Evolutionary conservation across 1,139 yeast species (phyloP), one percentile per base, ranked within the genome.

Genomic region (Diutina pseudorugosa): DNA sequence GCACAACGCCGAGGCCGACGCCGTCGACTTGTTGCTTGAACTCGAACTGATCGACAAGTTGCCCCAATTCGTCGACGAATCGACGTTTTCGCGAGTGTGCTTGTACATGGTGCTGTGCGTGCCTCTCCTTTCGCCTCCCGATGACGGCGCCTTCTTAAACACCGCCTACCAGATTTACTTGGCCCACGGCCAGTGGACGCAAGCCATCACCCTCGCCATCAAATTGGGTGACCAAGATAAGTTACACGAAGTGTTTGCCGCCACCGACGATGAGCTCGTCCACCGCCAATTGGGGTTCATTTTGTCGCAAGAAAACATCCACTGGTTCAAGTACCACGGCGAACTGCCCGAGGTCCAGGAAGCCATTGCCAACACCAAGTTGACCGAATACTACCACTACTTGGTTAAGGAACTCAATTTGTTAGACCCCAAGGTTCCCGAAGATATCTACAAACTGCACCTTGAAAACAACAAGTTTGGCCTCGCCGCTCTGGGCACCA

Each of bases 1-100:
- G 62, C 98, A 93, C 69, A 93, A 94, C 65, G 98, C 97, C 41
- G 98, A 94, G 69, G 96, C 97, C 9, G 99, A 93, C 66, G 98
- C 98, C 1, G 96, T 93, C 33, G 99, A 93, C 70, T 73, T 93
- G 60, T 75, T 94, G 59, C 74, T 90, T 55, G 98, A 93, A 68
- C 80, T 93, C 55, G 98, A 93, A 69, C 76, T 83, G 53, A 85
- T 93, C 61, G 96, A 88, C 62, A 80, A 82, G 63, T 74, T 94
- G 57, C 84, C 94, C 8, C 80, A 83, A 58, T 88, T 79, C 67
- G 95, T 91, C 54, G 98, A 93, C 66, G 85, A 83, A 57, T 77
- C 83, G 63, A 88, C 95, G 5, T 91, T 76, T 65, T 82, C 82
- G 52, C 82, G 98, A 66, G 98, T 91, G 27, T 91, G 98, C 65